These are phyloP conservation scores for Priceomyces melissophilus DNA, from an alignment of 805 yeast species.

Conservation along the genomic window DNA sequence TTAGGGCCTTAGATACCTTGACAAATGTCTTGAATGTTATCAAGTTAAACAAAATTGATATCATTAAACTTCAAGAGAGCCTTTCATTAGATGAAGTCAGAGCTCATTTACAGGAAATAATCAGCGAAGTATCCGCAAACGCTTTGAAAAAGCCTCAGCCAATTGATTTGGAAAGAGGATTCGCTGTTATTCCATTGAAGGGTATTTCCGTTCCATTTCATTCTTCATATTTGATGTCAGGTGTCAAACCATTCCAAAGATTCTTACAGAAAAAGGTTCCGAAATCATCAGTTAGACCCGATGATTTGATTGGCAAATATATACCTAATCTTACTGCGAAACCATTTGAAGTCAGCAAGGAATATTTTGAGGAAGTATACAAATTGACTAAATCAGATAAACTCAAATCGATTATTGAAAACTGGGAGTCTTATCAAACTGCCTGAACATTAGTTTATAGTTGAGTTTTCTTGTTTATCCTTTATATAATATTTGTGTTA, in stretches of 20 bases:
- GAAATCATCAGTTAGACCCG: slow-evolving; percentile 91
- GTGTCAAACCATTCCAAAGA: slow-evolving; percentile 98
- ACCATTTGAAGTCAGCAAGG: slow-evolving; percentile 94
- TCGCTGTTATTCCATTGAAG: slow-evolving; percentile 95
- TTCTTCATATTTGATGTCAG: slow-evolving; percentile 95
- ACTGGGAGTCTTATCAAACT: slow-evolving; percentile 84
- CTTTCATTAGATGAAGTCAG: slow-evolving; percentile 85
- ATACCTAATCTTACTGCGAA: slow-evolving; percentile 98
- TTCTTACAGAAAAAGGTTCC: slow-evolving; percentile 95
- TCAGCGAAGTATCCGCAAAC: slow-evolving; percentile 78
- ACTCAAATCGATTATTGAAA: slow-evolving; percentile 84
- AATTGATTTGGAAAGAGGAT: slow-evolving; percentile 94
- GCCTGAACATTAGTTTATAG: slow-evolving; percentile 27
- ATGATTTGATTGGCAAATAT: slow-evolving; percentile 89
- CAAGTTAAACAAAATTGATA: slow-evolving; percentile 91
- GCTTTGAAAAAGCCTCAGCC: slow-evolving; percentile 92
- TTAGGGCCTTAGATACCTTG: slow-evolving; percentile 89
- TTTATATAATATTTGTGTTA: slow-evolving; percentile 1
- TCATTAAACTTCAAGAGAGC: slow-evolving; percentile 78
- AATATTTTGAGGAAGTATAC: slow-evolving; percentile 95
- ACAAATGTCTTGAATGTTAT: slow-evolving; percentile 90
- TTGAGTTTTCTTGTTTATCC: background rate
- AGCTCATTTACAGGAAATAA: slow-evolving; percentile 84
- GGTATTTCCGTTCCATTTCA: slow-evolving; percentile 99
- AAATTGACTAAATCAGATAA: slow-evolving; percentile 86